Percentiles rank a stretch among this genome's conserved stretches.
Evolutionary conservation across 768 basidiomycete genomes (phyloP).

Genomic region (Epithele typhae): DNA sequence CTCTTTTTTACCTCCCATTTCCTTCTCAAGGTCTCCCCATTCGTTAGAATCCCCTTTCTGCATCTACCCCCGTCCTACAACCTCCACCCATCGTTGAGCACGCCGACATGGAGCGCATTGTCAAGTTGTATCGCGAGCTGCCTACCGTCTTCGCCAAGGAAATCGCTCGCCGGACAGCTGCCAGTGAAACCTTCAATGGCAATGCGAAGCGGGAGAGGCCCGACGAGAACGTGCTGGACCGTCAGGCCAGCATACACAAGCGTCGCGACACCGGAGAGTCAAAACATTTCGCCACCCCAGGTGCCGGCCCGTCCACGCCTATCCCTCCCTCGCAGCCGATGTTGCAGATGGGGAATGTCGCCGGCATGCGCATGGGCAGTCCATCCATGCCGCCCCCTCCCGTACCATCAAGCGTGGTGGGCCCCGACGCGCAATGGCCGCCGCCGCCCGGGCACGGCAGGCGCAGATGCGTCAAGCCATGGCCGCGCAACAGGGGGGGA

Average conservation of each 20-base stretch:
- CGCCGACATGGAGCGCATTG: slow-evolving; percentile 53
- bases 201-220: slow-evolving; percentile 60
- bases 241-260: slow-evolving; percentile 54
- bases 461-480: slow-evolving; percentile 32
- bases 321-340: slow-evolving; percentile 15
- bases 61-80: slow-evolving; percentile 57
- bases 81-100: slow-evolving; percentile 49
- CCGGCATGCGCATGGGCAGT: slow-evolving; percentile 10
- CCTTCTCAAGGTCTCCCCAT: no score
- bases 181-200: slow-evolving; percentile 14
- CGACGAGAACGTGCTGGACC: slow-evolving; percentile 41
- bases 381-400: slow-evolving; percentile 28
- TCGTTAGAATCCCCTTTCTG: no score
- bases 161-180: slow-evolving; percentile 23
- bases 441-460: slow-evolving; percentile 29
- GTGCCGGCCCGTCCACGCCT: slow-evolving; percentile 10
- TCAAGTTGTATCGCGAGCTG: slow-evolving; percentile 58
- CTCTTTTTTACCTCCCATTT: no score
- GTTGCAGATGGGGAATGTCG: neutral
- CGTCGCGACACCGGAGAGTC: slow-evolving; percentile 67
- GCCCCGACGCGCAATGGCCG: no score
- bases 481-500: slow-evolving; percentile 16
- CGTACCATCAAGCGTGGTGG: slow-evolving; percentile 25
- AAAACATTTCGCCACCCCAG: slow-evolving; percentile 29
- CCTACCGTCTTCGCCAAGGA: slow-evolving; percentile 56